phyloP scores from a whole-genome alignment of 495 filamentous ascomycete genomes.

The Lophium mytilinum region DNA sequence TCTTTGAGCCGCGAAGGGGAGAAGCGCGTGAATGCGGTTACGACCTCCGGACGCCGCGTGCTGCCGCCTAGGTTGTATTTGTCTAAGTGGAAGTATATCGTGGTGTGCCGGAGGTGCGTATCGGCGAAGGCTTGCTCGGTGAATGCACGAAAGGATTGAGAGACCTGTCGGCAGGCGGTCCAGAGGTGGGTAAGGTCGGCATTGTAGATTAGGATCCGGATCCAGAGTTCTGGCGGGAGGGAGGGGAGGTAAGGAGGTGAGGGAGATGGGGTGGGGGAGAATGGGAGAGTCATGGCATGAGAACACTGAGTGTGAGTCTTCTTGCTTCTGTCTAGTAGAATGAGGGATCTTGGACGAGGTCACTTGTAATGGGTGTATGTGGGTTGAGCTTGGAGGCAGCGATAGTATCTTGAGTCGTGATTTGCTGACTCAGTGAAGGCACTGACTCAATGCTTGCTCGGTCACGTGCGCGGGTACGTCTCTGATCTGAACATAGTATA shows the following conservation, averaged over 20 bases:
- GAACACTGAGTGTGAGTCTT: too few species aligned
- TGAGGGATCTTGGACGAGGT: too few species aligned
- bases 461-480: too few species aligned
- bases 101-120: constrained; percentile 1
- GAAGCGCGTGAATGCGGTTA: constrained; percentile 2
- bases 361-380: too few species aligned
- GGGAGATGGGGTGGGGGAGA: too few species aligned
- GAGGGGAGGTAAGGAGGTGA: background rate
- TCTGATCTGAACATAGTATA: too few species aligned
- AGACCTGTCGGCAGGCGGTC: constrained; percentile 18
- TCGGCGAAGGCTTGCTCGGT: constrained; percentile 19
- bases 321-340: too few species aligned
- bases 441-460: too few species aligned
- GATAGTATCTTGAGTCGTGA: too few species aligned
- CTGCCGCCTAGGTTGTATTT: constrained; percentile 19
- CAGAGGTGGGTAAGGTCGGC: constrained; percentile 19
- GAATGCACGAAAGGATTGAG: constrained; percentile 13
- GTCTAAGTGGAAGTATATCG: constrained; percentile 13
- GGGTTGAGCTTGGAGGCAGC: too few species aligned
- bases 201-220: constrained; percentile 18
- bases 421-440: too few species aligned
- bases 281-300: too few species aligned
- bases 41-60: constrained; percentile 6
- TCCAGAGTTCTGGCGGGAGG: constrained; percentile 23
- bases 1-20: background rate